phyloP scores from a whole-genome alignment of 2,329 filamentous ascomycete species.

The Dendrostoma leiphaemia region DNA sequence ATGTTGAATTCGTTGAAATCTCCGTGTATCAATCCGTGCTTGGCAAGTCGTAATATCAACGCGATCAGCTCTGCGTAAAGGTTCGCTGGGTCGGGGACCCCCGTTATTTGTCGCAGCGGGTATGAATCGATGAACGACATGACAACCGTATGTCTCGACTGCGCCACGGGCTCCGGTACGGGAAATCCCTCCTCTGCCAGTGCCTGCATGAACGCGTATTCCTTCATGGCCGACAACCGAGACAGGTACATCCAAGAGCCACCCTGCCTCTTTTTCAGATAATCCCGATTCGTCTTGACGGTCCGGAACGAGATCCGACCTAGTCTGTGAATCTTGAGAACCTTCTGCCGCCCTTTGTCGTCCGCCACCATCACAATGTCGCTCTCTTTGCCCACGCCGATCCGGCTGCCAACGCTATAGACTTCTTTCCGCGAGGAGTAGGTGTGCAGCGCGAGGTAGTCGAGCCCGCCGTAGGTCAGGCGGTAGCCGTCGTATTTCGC shows the following conservation, averaged over 20 bases:
- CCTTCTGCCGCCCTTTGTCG: conserved; percentile 69
- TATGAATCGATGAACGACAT: conserved; percentile 94
- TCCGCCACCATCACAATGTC: conserved; percentile 94
- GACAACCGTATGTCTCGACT: conserved; percentile 92
- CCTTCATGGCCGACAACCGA: conserved; percentile 86
- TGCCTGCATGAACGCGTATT: conserved; percentile 91
- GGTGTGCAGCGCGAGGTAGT: conserved; percentile 94
- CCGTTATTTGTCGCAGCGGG: conserved; percentile 83
- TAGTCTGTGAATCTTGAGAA: conserved; percentile 94
- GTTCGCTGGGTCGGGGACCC: conserved; percentile 77
- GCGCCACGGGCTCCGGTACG: conserved; percentile 82
- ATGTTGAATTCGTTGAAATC: conserved; percentile 99
- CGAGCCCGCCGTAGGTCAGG: conserved; percentile 91
- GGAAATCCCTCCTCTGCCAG: conserved; percentile 81
- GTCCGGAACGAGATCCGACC: conserved; percentile 96
- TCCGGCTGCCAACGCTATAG: conserved; percentile 90
- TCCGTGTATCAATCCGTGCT: conserved; percentile 88
- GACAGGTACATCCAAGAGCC: conserved; percentile 99
- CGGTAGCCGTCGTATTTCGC: conserved; percentile 97
- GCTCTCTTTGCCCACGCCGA: conserved; percentile 96
- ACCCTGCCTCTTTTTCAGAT: conserved; percentile 69
- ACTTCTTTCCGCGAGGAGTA: conserved; percentile 77
- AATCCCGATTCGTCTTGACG: conserved; percentile 94
- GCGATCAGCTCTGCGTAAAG: conserved; percentile 90
- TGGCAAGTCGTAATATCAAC: conserved; percentile 79